Evolutionary conservation across 179 eudicot species (phyloP).

Genomic region (Vitellaria paradoxa): DNA sequence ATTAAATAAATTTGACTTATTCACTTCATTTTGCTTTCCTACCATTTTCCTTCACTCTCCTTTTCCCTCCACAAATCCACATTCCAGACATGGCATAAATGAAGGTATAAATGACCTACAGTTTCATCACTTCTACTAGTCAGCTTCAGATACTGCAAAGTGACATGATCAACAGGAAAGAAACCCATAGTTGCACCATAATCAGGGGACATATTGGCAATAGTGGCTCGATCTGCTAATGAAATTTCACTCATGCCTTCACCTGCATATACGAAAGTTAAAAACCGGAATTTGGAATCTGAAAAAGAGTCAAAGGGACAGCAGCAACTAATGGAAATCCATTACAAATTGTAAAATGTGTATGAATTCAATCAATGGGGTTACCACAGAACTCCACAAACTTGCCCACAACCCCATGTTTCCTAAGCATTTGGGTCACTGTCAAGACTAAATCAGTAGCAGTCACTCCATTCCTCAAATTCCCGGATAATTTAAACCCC

Average conservation of each 20-base stretch:
- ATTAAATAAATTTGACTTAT: no score
- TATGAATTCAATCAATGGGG: neutral
- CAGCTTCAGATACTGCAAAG: slow-evolving; percentile 11
- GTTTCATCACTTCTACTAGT: slow-evolving; percentile 16
- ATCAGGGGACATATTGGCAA: slow-evolving; percentile 14
- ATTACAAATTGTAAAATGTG: neutral
- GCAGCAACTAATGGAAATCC: neutral
- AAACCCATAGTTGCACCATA: slow-evolving; percentile 16
- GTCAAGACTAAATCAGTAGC: slow-evolving; percentile 12
- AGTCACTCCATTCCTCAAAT: slow-evolving; percentile 10
- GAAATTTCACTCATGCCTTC: slow-evolving; percentile 14
- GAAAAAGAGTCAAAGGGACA: neutral
- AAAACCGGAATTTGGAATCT: neutral
- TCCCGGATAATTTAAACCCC: slow-evolving; percentile 8
- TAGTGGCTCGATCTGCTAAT: slow-evolving; percentile 12
- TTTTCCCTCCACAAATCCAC: no score
- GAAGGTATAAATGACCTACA: slow-evolving; percentile 1
- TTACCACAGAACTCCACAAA: slow-evolving; percentile 15
- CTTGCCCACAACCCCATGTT: slow-evolving; percentile 12
- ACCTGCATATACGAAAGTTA: neutral
- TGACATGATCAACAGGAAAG: slow-evolving; percentile 15
- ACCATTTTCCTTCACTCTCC: no score
- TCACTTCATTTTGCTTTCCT: no score
- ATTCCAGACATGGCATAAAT: no score
- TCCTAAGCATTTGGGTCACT: slow-evolving; percentile 12